Base-by-base conservation (phyloP, 257 asterid genomes). In the Ligustrum vulgare region DNA sequence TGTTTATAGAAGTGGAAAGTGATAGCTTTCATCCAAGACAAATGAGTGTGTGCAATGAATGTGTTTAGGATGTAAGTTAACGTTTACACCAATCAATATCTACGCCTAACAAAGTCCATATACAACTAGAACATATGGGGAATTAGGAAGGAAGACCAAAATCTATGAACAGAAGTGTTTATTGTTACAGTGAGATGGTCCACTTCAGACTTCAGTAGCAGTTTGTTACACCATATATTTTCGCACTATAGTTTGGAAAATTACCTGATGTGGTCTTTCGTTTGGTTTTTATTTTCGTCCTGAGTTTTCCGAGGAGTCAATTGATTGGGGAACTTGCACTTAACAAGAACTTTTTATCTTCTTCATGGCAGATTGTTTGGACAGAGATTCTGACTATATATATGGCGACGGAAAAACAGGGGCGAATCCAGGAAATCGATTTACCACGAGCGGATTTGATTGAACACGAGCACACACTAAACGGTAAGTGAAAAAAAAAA, bases 371-470 rank as follows among this genome's bases (percentile, higher is more conserved):
- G 73, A 70, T 76, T 39, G 16, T 77, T 5, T 8, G 31, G 8
- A 9, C 69, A 20, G 31, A 23, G 56, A 51, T 71, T 47, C 70
- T 41, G 54, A 23, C 75, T 2, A 62, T 41, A 56, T 2, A 62
- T 41, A 56, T 72, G 69, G 79, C 67, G 28, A 86, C 84, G 86
- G 96, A 83, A 49, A 85, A 75, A 37, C n/a, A n/a, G n/a, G n/a
- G n/a, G n/a, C n/a, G n/a, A n/a, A n/a, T n/a, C n/a, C n/a, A n/a
- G n/a, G n/a, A n/a, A n/a, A n/a, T n/a, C n/a, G n/a, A n/a, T n/a
- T n/a, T n/a, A n/a, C n/a, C n/a, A n/a, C n/a, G n/a, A n/a, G n/a
- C n/a, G n/a, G n/a, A n/a, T n/a, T n/a, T n/a, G n/a, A n/a, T n/a
- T n/a, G n/a, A n/a, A n/a, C n/a, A n/a, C n/a, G n/a, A n/a, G n/a